phyloP scores from a whole-genome alignment of 768 basidiomycete genomes.

The Cystobasidium tubakii region DNA sequence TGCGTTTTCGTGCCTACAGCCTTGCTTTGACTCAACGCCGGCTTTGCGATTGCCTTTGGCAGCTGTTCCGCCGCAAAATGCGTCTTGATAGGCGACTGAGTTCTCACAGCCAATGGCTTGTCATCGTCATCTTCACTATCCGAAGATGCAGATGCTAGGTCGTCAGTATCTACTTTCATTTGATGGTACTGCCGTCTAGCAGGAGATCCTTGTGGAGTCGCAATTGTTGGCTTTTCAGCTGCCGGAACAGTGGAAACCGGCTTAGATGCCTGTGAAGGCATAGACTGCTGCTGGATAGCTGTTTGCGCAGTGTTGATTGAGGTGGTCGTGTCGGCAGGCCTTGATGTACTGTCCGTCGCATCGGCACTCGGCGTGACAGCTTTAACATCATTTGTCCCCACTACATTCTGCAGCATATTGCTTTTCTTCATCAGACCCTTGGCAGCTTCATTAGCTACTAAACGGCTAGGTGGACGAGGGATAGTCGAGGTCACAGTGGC shows the following conservation, averaged over 20 bases:
- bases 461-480: conserved; percentile 10
- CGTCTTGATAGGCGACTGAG: conserved; percentile 25
- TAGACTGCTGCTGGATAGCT: background rate
- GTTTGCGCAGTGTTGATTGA: background rate
- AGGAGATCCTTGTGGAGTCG: background rate
- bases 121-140: conserved; percentile 36
- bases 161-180: conserved; percentile 36
- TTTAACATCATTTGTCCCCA: background rate
- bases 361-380: background rate
- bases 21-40: background rate
- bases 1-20: background rate
- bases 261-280: background rate
- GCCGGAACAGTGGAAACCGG: background rate
- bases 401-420: background rate
- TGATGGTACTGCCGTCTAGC: conserved; percentile 19
- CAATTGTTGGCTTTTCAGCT: background rate
- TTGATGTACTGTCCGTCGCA: background rate
- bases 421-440: conserved; percentile 29
- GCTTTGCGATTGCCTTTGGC: background rate
- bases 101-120: conserved; percentile 29
- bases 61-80: background rate
- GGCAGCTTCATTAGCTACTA: conserved; percentile 30
- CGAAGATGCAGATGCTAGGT: conserved; percentile 42
- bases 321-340: too few species aligned
- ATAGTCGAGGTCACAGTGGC: background rate